Percentiles rank a stretch among this genome's conserved stretches.
phyloP scores from a whole-genome alignment of 495 filamentous ascomycete species.

The Immersiella caudata region DNA sequence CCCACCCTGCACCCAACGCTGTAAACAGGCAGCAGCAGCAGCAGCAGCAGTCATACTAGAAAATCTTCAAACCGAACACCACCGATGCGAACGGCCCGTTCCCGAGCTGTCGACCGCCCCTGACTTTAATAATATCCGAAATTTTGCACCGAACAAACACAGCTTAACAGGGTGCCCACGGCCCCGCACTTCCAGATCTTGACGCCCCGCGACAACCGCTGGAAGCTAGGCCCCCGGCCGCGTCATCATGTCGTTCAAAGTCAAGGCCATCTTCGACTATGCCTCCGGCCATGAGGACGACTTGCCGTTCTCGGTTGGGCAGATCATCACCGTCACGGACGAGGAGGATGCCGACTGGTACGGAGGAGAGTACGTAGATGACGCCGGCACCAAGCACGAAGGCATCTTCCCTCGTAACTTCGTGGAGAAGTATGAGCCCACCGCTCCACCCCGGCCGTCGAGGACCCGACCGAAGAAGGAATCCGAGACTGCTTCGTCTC shows the following conservation, averaged over 20 bases:
- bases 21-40: slow-evolving; percentile 15
- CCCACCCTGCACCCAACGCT: slow-evolving; percentile 15
- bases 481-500: slow-evolving; percentile 46
- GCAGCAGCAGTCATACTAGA: neutral
- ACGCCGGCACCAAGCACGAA: slow-evolving; percentile 69
- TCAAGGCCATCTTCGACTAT: slow-evolving; percentile 95
- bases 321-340: slow-evolving; percentile 91
- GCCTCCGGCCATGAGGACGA: slow-evolving; percentile 90
- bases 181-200: slow-evolving; percentile 17
- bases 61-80: neutral
- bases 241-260: slow-evolving; percentile 83
- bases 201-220: slow-evolving; percentile 8
- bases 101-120: neutral
- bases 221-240: slow-evolving; percentile 16
- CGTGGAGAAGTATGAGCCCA: slow-evolving; percentile 91
- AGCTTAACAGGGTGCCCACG: slow-evolving; percentile 1
- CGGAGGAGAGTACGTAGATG: slow-evolving; percentile 83
- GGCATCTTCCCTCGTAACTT: slow-evolving; percentile 98
- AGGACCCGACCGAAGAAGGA: slow-evolving; percentile 78
- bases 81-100: neutral
- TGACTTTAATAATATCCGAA: neutral
- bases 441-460: slow-evolving; percentile 81
- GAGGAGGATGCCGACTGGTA: slow-evolving; percentile 97
- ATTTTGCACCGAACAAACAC: neutral
- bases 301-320: slow-evolving; percentile 79